A percentile compares a stretch with the other conserved stretches of the same genome.
These are phyloP conservation scores for Ceratobasidium sp. DNA, from an alignment of 1,284 basidiomycete species.

Conservation along the genomic window DNA sequence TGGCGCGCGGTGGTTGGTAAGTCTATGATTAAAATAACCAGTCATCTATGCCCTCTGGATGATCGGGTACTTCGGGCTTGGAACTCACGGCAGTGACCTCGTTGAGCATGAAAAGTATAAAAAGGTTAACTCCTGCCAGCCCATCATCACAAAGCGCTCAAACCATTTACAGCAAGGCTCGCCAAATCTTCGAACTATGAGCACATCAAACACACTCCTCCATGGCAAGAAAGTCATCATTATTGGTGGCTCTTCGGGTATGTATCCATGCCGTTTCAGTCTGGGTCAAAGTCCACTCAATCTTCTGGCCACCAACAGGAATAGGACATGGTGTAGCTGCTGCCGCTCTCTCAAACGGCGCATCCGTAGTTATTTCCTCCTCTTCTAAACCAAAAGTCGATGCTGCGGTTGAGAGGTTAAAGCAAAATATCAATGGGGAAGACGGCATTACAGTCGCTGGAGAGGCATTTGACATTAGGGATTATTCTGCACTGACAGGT, in stretches of 20 bases:
- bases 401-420: slow-evolving; percentile 30
- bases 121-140: too few relatives aligned
- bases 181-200: too few relatives aligned
- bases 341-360: slow-evolving; percentile 29
- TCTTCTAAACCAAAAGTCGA: slow-evolving; percentile 23
- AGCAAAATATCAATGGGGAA: neutral
- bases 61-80: too few relatives aligned
- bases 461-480: slow-evolving; percentile 15
- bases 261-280: neutral
- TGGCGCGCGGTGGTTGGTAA: too few relatives aligned
- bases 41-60: too few relatives aligned
- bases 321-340: slow-evolving; percentile 32
- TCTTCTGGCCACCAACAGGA: neutral
- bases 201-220: neutral
- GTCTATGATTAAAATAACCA: too few relatives aligned
- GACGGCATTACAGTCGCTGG: neutral
- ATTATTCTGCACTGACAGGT: slow-evolving; percentile 11
- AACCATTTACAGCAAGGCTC: too few relatives aligned
- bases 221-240: slow-evolving; percentile 20
- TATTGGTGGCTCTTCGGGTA: slow-evolving; percentile 16
- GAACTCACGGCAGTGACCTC: too few relatives aligned
- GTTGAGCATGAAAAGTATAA: too few relatives aligned
- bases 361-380: slow-evolving; percentile 32
- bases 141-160: too few relatives aligned
- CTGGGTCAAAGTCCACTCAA: neutral